Evolutionary conservation across 1,139 yeast species (phyloP), one percentile per base, ranked within the genome.

Genomic region (Taphrina populina): DNA sequence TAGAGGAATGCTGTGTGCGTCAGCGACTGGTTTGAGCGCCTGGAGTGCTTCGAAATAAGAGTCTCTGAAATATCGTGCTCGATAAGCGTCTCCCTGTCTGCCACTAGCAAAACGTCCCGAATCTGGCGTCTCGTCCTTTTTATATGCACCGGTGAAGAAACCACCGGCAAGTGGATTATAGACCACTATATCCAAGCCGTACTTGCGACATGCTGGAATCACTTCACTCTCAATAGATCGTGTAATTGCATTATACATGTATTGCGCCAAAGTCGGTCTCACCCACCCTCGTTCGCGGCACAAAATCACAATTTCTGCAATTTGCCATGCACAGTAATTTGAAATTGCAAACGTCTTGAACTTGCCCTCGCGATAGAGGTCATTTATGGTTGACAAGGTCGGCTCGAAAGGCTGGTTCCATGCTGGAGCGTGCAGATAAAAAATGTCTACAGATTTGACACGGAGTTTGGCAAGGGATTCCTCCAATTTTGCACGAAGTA

Each of bases 121-220:
- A 11, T 46, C 36, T 10, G 46, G 49, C 11, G 63, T 64, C 24
- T 58, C 63, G 24, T 56, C 58, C 39, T 58, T 52, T n/a, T n/a
- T 43, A 4, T 54, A 45, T 13, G 62, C 54, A 36, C 61, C 62
- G 11, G 61, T 59, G 44, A 65, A 59, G 47, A 65, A 64, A 2
- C 67, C 67, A 30, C 64, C 66, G 2, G 66, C 67, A n/a, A 64
- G 63, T 2, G 67, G 67, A 20, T 65, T 63, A 51, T 64, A 64
- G 36, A 61, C 64, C 39, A 63, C 64, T 24, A 64, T 52, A 10
- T 63, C 52, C 19, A 64, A 49, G 5, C 61, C 56, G 21, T 57
- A 54, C 46, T 59, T 57, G 35, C 60, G 56, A 39, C 65, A 52
- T 13, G 61, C 43, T 1, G 67, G 67, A 35, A 65, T 61, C 17